Percentiles rank a stretch among this genome's conserved stretches.
Evolutionary conservation across 2,329 filamentous ascomycete genomes (phyloP).

Genomic region (Aspergillus japonicus): DNA sequence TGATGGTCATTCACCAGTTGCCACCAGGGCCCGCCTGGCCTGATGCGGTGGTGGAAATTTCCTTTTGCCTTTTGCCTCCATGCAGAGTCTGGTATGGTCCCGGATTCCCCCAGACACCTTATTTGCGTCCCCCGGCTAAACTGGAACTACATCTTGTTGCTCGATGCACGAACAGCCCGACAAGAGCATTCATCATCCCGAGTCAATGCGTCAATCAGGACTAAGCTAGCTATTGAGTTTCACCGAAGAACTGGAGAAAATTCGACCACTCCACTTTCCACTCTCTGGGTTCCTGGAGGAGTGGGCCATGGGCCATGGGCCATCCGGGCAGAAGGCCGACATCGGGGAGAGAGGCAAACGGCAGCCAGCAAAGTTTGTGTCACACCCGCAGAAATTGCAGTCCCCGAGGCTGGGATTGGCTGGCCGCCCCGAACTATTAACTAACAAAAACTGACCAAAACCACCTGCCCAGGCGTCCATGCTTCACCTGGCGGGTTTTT

Average conservation of each 20-base stretch:
- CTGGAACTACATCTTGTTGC: too few species aligned
- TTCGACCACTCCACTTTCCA: neutral
- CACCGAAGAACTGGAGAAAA: neutral
- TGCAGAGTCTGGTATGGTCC: too few species aligned
- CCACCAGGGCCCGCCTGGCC: neutral
- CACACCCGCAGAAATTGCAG: slow-evolving; percentile 5
- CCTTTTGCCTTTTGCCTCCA: neutral
- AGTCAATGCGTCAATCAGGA: too few species aligned
- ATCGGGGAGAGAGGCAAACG: slow-evolving; percentile 2
- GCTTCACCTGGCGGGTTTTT: neutral
- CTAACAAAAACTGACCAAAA: slow-evolving; percentile 8
- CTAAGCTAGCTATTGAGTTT: neutral
- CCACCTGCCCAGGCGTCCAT: slow-evolving; percentile 3
- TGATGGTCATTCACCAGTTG: neutral
- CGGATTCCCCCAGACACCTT: too few species aligned
- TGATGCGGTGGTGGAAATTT: neutral
- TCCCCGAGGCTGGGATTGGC: neutral
- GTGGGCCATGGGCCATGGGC: too few species aligned
- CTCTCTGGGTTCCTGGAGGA: too few species aligned
- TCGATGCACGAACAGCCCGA: too few species aligned
- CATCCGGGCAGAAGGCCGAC: neutral
- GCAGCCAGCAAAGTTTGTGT: slow-evolving; percentile 2
- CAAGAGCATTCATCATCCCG: too few species aligned
- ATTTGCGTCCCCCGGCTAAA: too few species aligned
- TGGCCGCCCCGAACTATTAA: neutral